A percentile compares a stretch with the other conserved stretches of the same genome.
phyloP scores from a whole-genome alignment of 2,329 filamentous ascomycete genomes.

The Aspergillus aculeatinus region DNA sequence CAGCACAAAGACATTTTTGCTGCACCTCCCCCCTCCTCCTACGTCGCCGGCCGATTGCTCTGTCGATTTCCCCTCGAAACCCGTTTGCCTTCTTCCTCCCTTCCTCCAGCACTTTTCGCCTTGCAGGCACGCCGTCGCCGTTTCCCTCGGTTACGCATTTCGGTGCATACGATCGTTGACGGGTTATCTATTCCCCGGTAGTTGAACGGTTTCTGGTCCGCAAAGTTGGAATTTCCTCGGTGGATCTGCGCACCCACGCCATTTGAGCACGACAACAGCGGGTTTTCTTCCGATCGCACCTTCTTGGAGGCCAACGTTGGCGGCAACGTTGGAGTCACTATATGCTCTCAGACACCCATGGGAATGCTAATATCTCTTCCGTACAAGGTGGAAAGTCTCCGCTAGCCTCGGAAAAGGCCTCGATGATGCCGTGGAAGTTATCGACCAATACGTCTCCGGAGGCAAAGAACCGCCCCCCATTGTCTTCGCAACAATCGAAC shows the following conservation, averaged over 20 bases:
- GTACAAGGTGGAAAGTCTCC: slow-evolving; percentile 43
- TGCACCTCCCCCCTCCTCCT: slow-evolving; percentile 1
- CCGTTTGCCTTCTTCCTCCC: slow-evolving; percentile 7
- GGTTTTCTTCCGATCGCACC: slow-evolving; percentile 1
- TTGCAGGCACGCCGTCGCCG: slow-evolving; percentile 8
- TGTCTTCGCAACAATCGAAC: slow-evolving; percentile 69
- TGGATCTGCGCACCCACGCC: slow-evolving; percentile 3
- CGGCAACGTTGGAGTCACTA: slow-evolving; percentile 37
- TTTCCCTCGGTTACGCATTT: not conserved
- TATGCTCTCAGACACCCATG: slow-evolving; percentile 45
- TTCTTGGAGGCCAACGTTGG: slow-evolving; percentile 30
- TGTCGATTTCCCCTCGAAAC: slow-evolving; percentile 12
- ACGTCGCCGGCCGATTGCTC: slow-evolving; percentile 24
- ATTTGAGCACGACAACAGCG: slow-evolving; percentile 7
- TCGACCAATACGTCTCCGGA: slow-evolving; percentile 36
- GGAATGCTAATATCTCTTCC: slow-evolving; percentile 41
- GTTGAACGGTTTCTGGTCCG: slow-evolving; percentile 4
- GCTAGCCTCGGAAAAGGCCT: slow-evolving; percentile 41
- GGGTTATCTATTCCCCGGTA: slow-evolving; percentile 7
- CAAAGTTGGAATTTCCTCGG: slow-evolving; percentile 11
- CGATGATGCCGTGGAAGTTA: slow-evolving; percentile 44
- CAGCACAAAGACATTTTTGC: slow-evolving; percentile 23
- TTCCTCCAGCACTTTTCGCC: slow-evolving; percentile 5
- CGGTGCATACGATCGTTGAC: slow-evolving; percentile 1
- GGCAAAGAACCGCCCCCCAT: slow-evolving; percentile 47